Evolutionary conservation across 306 rosid genomes (phyloP), one percentile per base, ranked within the genome.

Genomic region (Fragaria nilgerrensis): DNA sequence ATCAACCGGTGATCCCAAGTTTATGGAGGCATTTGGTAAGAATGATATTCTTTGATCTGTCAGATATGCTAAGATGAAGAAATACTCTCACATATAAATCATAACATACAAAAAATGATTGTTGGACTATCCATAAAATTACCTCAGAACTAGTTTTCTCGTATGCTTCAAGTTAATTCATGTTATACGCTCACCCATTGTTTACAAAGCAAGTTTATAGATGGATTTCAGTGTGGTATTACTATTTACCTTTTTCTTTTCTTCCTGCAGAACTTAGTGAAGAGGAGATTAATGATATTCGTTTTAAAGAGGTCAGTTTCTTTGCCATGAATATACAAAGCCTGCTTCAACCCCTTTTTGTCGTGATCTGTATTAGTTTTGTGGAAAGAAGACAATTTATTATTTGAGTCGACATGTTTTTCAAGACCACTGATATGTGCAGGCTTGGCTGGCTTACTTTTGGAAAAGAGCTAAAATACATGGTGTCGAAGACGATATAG

Each of bases 381-480:
- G 20, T 7, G 2, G 14, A 53, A 72, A 72, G n/a, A 34, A 16
- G 44, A n/a, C 50, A 0, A 3, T 48, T 25, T 55, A 74, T 23
- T 8, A 55, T 22, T 39, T 9, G 9, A 23, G 22, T 39, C 2
- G 2, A 43, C 78, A 58, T 41, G 49, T 61, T 62, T 44, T 41
- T 41, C 55, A 56, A 23, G 4, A 58, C 49, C 23, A 39, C 44
- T 37, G 72, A 78, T 56, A 48, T 82, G 67, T 74, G 65, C 82
- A 94, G 97, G 88, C 98, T 16, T 94, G 98, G 98, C 85, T 94
- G 69, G 87, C 89, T 44, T 96, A 96, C 88, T 88, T 92, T 74
- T 96, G 99, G 99, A 87, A 98, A 85, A 96, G 99, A 89, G 99
- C 99, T 48, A 77, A 81, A 81, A 84, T 82, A 82, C 90, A 96